Evolutionary conservation across 129 eudicot species (phyloP), one percentile per base, ranked within the genome.

Genomic region (Dittrichia graveolens): DNA sequence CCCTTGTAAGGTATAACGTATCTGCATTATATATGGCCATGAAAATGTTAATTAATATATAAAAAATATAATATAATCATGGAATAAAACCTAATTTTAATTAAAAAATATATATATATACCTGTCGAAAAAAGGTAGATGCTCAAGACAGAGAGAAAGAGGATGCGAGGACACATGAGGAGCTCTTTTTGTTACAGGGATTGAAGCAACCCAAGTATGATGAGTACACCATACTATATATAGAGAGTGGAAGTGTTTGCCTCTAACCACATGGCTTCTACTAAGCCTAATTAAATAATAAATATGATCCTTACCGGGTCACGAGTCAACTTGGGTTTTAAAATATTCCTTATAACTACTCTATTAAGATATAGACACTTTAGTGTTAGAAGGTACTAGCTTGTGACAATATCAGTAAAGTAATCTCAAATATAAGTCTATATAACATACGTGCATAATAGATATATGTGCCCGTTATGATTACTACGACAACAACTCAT

Each of bases 151-250:
- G 48, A 53, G 31, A 75, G 66, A 56, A 75, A 54, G 50, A 75
- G 37, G 47, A 75, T 19, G 64, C 65, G 44, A 65, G 54, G 73
- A 75, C 55, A 56, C 79, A 75, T 75, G 72, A 65, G 64, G 31
- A 24, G 54, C 43, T 54, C 13, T 53, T 63, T 44, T 62, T 75
- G 40, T 53, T 53, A 54, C 62, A 69, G 18, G 39, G 38, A 38
- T 37, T 37, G 35, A 24, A 24, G 31, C 2, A 53, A 44, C 52
- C 35, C 38, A 39, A 16, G 4, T 3, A 69, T 50, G 62, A 9
- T 50, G 14, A 38, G 2, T 14, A 42, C 38, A 41, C 5, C 10
- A 61, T 34, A 24, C 4, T 48, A 3, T 49, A 49, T 37, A 65
- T 46, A 66, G 6, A 64, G 3, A 12, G 69, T 11, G n/a, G 42